A percentile compares a stretch with the other conserved stretches of the same genome.
Evolutionary conservation across 2,329 filamentous ascomycete species (phyloP).

Genomic region (Aureobasidium musti): DNA sequence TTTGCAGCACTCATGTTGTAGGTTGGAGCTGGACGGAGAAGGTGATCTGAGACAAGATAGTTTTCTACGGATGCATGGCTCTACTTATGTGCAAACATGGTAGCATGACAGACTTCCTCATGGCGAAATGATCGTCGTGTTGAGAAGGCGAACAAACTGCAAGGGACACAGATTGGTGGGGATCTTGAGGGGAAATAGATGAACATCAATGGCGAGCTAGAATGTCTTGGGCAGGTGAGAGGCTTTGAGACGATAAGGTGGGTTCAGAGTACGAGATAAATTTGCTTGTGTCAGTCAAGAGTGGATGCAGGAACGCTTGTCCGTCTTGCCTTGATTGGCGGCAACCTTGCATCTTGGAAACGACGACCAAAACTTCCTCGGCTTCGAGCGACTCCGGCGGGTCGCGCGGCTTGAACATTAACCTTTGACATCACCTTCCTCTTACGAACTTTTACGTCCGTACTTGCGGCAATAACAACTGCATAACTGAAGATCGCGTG

Average conservation of each 20-base stretch:
- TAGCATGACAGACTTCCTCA: not conserved
- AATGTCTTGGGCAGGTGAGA: conserved; percentile 16
- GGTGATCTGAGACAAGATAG: conserved; percentile 1
- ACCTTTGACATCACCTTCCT: conserved; percentile 21
- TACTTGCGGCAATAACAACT: not conserved
- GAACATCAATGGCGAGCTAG: conserved; percentile 11
- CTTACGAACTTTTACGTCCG: conserved; percentile 1
- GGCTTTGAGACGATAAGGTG: not conserved
- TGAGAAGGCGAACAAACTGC: not conserved
- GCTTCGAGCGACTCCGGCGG: not conserved
- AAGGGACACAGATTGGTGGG: conserved; percentile 1
- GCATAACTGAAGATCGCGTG: conserved; percentile 4
- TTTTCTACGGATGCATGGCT: not conserved
- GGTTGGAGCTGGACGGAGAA: not conserved
- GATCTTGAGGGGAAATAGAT: not conserved
- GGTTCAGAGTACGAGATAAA: conserved; percentile 8
- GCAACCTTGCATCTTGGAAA: not conserved
- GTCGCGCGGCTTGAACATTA: not conserved
- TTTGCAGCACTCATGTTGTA: conserved; percentile 26
- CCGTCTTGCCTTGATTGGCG: conserved; percentile 17
- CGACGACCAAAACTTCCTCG: not conserved
- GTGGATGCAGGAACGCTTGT: conserved; percentile 14
- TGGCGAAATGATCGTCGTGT: conserved; percentile 11
- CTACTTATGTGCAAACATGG: conserved; percentile 1
- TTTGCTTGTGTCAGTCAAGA: conserved; percentile 4